Conservation (phyloP, 1,284 basidiomycete genomes). For the Puccinia triticina region DNA sequence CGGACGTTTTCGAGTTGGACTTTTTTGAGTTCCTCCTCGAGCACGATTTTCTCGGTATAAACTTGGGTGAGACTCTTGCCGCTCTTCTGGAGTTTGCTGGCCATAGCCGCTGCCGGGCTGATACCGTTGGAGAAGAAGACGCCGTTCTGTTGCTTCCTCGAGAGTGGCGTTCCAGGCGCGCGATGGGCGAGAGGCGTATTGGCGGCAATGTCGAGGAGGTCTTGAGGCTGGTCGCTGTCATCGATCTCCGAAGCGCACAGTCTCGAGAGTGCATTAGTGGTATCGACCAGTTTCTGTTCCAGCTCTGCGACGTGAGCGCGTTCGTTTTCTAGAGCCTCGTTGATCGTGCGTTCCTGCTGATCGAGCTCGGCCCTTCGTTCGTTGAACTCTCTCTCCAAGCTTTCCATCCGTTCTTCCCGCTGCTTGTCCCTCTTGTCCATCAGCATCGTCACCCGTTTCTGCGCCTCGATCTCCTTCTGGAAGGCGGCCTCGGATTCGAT, state of each 20-base stretch:
- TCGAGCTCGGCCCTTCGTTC: constrained; percentile 71
- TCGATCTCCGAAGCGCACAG: constrained; percentile 60
- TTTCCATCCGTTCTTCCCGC: constrained; percentile 73
- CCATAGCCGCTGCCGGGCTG: constrained; percentile 78
- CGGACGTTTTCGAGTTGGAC: constrained; percentile 78
- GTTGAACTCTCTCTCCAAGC: constrained; percentile 77
- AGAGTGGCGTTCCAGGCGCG: constrained; percentile 50
- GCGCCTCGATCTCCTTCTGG: constrained; percentile 71
- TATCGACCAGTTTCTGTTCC: constrained; percentile 62
- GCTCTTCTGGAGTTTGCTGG: constrained; percentile 70
- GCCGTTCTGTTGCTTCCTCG: not conserved
- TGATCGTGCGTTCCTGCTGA: constrained; percentile 68
- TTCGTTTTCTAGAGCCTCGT: constrained; percentile 69
- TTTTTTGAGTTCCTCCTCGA: constrained; percentile 77
- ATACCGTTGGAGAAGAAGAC: constrained; percentile 20
- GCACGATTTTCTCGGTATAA: constrained; percentile 80
- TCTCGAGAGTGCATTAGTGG: constrained; percentile 69
- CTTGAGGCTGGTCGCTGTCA: constrained; percentile 19
- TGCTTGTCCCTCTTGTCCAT: constrained; percentile 81
- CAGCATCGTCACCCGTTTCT: constrained; percentile 73
- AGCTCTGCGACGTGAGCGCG: constrained; percentile 60
- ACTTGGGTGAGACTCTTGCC: constrained; percentile 88
- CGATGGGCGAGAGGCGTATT: constrained; percentile 32
- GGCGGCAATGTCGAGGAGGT: constrained; percentile 33
- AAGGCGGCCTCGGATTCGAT: constrained; percentile 79